Conservation (phyloP, 179 eudicot genomes). For the Vitellaria paradoxa region DNA sequence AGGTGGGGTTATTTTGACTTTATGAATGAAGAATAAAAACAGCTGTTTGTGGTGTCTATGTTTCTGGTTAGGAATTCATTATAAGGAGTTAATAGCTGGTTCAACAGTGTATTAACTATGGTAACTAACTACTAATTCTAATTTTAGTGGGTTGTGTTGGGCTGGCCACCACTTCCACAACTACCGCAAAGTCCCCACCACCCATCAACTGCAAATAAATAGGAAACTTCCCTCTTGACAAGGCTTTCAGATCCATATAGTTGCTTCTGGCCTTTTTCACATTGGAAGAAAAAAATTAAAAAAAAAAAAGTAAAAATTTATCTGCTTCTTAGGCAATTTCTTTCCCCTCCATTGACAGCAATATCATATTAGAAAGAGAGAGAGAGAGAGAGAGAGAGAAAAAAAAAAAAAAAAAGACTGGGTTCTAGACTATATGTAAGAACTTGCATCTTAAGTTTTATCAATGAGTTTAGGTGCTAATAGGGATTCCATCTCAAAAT, state of each 20-base stretch:
- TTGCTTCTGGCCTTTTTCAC: neutral
- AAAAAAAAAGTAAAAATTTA: too few species aligned
- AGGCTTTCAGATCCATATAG: neutral
- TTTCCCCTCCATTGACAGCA: too few species aligned
- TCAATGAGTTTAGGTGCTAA: neutral
- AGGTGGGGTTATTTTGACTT: conserved; percentile 13
- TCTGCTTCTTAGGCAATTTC: too few species aligned
- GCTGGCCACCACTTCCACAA: conserved; percentile 15
- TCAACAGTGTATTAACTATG: conserved; percentile 11
- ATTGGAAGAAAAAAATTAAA: neutral
- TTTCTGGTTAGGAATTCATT: conserved; percentile 8
- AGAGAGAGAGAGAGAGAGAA: too few species aligned
- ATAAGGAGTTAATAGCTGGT: conserved; percentile 12
- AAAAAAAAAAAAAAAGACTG: neutral
- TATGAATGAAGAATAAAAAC: neutral
- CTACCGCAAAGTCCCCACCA: too few species aligned
- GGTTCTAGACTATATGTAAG: neutral
- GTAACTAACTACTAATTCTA: conserved; percentile 9
- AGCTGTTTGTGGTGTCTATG: conserved; percentile 3
- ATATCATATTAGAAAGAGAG: too few species aligned
- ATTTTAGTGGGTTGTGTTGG: conserved; percentile 2
- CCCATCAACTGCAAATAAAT: neutral
- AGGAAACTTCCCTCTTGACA: neutral
- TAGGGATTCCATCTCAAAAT: neutral
- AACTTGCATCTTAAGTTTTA: neutral